phyloP scores from a whole-genome alignment of 139 green algal genomes.

The Chlamydomonas sp. region DNA sequence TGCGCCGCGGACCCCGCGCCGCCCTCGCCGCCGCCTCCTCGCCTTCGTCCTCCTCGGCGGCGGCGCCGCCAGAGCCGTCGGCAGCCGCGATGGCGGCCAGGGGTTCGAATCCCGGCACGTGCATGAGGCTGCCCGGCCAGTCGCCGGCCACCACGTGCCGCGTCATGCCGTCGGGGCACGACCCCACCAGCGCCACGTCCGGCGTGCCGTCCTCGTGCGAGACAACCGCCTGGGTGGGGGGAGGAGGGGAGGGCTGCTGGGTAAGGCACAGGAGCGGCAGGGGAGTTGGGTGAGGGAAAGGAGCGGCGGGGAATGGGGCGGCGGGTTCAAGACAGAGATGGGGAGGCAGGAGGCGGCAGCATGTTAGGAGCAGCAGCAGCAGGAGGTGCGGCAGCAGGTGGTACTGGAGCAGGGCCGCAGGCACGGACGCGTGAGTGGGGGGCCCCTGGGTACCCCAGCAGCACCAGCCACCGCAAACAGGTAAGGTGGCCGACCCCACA shows the following conservation, averaged over 20 bases:
- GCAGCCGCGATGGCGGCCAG: neutral
- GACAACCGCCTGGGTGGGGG: neutral
- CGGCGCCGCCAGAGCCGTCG: neutral
- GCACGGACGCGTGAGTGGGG: no score
- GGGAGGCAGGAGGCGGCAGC: no score
- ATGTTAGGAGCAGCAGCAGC: no score
- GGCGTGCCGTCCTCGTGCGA: neutral
- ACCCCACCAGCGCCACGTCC: neutral
- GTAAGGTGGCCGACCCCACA: no score
- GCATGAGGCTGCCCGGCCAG: neutral
- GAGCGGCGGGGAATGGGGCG: no score
- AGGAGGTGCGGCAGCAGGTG: no score
- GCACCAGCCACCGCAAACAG: no score
- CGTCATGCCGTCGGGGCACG: constrained; percentile 1
- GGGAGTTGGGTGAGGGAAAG: no score
- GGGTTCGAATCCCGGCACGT: constrained; percentile 1
- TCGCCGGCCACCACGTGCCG: neutral
- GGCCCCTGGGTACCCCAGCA: no score
- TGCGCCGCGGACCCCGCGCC: neutral
- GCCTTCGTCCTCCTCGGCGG: neutral
- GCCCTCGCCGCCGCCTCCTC: neutral
- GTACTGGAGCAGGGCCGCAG: no score
- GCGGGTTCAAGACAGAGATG: no score
- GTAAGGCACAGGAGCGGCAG: neutral
- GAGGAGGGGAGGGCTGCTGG: neutral